Base-by-base conservation (phyloP, 306 rosid species). In the Trifolium dubium region DNA sequence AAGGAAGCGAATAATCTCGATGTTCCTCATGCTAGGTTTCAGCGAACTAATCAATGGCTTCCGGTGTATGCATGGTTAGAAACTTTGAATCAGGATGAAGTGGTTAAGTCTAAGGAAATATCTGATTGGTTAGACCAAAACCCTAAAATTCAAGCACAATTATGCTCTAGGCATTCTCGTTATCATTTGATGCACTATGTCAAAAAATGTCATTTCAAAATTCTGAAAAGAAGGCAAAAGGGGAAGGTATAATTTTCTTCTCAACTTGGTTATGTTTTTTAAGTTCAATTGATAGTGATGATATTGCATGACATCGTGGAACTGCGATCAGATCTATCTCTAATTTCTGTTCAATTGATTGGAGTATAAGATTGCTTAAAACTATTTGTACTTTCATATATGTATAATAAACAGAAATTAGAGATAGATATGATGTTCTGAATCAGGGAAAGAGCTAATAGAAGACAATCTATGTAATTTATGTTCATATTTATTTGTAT, bases 31-130 rank as follows among this genome's bases (percentile, higher is more conserved):
- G 94, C 94, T 28, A 87, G 95, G 66, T 94, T 94, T 74, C 97
- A 94, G 62, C 96, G 98, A 59, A 89, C 96, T 0, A 91, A 89
- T 75, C 98, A 89, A 63, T 91, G 97, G 97, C 66, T 92, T 70
- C 97, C 97, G 1, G 98, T 92, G 62, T 94, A 94, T 79, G 74
- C 88, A 1, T 94, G 98, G 98, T 69, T 91, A 66, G 98, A 94
- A 72, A 81, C 94, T 66, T 74, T 94, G 73, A 82, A 88, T 56
- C 87, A 83, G 72, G 96, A 87, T 8, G 96, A 92, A 67, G 97
- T 85, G 78, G 97, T 94, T 32, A 88, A 94, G 68, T 92, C 99
- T 58, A 94, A 88, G 80, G 98, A 94, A 54, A 94, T 94, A 67
- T 74, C 90, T 14, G 99, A 91, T 17, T 94, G 97, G 99, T 82